Base-by-base conservation (phyloP, 2,329 filamentous ascomycete species). In the Ascochyta koolunga region DNA sequence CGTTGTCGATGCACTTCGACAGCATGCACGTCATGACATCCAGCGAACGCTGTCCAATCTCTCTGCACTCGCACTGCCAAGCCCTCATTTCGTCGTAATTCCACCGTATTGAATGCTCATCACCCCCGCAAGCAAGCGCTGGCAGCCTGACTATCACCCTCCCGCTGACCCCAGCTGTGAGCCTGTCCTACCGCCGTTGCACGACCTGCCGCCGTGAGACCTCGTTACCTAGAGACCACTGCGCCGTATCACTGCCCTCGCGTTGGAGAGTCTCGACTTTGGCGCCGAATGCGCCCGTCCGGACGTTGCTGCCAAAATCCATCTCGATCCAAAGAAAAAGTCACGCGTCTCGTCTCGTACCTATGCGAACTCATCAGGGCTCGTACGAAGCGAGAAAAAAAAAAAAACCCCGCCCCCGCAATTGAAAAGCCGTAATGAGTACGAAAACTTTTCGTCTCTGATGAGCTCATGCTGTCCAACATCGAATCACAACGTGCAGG, bases 21-120 rank as follows among this genome's bases (percentile, higher is more conserved):
- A 40, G 39, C 51, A 49, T 49, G 15, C 33, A 49, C 51, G 51
- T 54, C 51, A 54, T 49, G 51, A 49, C 45, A 49, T 2, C 39
- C 44, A 47, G 37, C 36, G 11, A 22, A 13, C 11, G 6, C 38
- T 29, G 44, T 10, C 35, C 19, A 29, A 27, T 10, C 19, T 29
- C 24, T 29, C 11, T 29, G n/a, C 25, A 33, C 15, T 33, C 33
- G 32, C 31, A 19, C 11, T n/a, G 50, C 50, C 50, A 41, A 46
- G 50, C 22, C 6, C 22, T 32, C 36, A 32, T 46, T 25, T 46
- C 31, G 27, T 19, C 36, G 41, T 24, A 29, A 40, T 46, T 19
- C 16, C 13, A 27, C 31, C 18, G 31, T 24, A 18, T 41, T 19
- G 4, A 29, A 49, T 37, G 37, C 37, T 46, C 25, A 25, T 21